A percentile compares a stretch with the other conserved stretches of the same genome.
Conservation (phyloP, 2,329 filamentous ascomycete genomes). For the Peltaster fructicola region DNA sequence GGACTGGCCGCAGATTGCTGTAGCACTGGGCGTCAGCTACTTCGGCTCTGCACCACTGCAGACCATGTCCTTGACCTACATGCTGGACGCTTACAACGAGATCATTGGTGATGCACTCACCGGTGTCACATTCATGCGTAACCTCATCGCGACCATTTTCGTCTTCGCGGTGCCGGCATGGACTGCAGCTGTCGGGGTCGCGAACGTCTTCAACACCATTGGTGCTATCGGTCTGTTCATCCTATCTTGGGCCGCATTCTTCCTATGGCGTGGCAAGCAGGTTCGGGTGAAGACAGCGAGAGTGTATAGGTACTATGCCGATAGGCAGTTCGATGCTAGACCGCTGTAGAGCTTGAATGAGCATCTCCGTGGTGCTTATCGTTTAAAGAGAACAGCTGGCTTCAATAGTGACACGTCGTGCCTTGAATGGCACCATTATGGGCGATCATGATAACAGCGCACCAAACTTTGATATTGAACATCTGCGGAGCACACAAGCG, state of each 20-base stretch:
- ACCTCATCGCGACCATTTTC: constrained; percentile 26
- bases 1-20: constrained; percentile 16
- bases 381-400: no score
- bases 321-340: constrained; percentile 16
- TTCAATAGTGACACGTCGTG: no score
- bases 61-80: constrained; percentile 22
- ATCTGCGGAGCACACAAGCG: no score
- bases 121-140: constrained; percentile 28
- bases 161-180: constrained; percentile 31
- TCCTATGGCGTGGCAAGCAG: constrained; percentile 20
- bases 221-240: constrained; percentile 19
- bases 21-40: constrained; percentile 22
- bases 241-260: constrained; percentile 12
- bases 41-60: constrained; percentile 20
- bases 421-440: no score
- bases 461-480: no score
- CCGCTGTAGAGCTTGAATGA: no score
- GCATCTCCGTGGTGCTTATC: no score
- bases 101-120: constrained; percentile 32
- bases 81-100: constrained; percentile 23
- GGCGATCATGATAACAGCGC: no score
- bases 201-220: constrained; percentile 25
- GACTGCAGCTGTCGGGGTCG: constrained; percentile 21
- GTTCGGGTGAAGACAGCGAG: constrained; percentile 17
- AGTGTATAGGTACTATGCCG: constrained; percentile 20